These are phyloP conservation scores for Penicillium alfredii DNA, from an alignment of 495 filamentous ascomycete genomes.

Conservation along the genomic window DNA sequence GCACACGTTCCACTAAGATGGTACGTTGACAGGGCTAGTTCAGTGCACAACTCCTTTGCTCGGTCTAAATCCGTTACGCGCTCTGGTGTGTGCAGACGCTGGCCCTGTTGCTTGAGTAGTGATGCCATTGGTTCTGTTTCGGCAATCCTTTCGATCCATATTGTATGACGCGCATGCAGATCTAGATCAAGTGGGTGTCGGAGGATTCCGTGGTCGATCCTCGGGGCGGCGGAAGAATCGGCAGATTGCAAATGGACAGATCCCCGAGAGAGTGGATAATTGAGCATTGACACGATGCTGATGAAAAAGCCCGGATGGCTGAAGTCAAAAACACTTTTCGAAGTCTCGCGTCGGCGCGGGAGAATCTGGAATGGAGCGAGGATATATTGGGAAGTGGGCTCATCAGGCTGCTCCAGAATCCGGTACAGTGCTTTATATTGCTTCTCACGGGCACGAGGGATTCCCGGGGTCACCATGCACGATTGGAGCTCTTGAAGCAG, in stretches of 20 bases:
- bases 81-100: constrained; percentile 7
- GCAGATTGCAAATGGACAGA: constrained; percentile 43
- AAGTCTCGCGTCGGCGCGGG: constrained; percentile 1
- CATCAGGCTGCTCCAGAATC: constrained; percentile 8
- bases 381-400: constrained; percentile 14
- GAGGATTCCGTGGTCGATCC: constrained; percentile 43
- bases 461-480: background rate
- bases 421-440: constrained; percentile 8
- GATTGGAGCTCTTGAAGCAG: background rate
- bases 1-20: constrained; percentile 31
- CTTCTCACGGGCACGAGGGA: constrained; percentile 4
- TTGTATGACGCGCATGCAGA: constrained; percentile 36
- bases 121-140: constrained; percentile 32
- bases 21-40: constrained; percentile 22
- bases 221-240: constrained; percentile 25
- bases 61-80: constrained; percentile 6
- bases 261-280: constrained; percentile 50
- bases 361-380: constrained; percentile 18
- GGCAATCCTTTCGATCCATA: constrained; percentile 41
- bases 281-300: constrained; percentile 29
- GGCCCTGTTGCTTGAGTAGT: constrained; percentile 23
- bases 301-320: constrained; percentile 31
- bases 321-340: constrained; percentile 10
- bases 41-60: constrained; percentile 7
- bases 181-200: constrained; percentile 43